Conservation (phyloP, 805 yeast genomes). For the Novakomyces olei region DNA sequence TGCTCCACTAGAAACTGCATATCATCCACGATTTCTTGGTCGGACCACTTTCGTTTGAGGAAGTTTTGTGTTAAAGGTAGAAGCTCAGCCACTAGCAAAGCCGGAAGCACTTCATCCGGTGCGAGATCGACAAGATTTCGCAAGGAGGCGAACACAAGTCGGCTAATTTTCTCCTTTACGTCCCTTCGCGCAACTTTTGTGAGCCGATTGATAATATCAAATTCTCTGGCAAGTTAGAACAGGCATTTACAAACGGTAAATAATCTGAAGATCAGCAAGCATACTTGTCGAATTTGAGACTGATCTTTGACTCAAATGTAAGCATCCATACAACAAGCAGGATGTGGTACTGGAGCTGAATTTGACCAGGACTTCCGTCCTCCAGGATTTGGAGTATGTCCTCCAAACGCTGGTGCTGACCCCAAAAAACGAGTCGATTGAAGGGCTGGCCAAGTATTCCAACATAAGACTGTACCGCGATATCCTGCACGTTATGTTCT, state of each 20-base stretch:
- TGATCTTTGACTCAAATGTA: slow-evolving; percentile 42
- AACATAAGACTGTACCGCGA: slow-evolving; percentile 43
- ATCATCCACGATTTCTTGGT: slow-evolving; percentile 68
- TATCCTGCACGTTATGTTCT: slow-evolving; percentile 31
- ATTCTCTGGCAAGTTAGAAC: no score
- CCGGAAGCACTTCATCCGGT: slow-evolving; percentile 29
- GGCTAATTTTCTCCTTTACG: slow-evolving; percentile 75
- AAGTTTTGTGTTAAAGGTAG: slow-evolving; percentile 43
- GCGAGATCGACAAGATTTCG: slow-evolving; percentile 16
- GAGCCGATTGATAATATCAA: slow-evolving; percentile 26
- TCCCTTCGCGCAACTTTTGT: slow-evolving; percentile 48
- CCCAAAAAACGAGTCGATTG: slow-evolving; percentile 33
- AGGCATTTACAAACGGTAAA: no score
- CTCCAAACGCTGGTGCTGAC: slow-evolving; percentile 25
- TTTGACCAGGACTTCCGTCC: no score
- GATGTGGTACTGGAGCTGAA: slow-evolving; percentile 68
- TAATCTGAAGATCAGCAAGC: no score
- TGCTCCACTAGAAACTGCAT: slow-evolving; percentile 33
- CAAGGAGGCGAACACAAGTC: slow-evolving; percentile 39
- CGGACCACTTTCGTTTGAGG: slow-evolving; percentile 79
- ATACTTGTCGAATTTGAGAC: slow-evolving; percentile 24
- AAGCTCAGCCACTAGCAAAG: slow-evolving; percentile 54
- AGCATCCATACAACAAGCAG: slow-evolving; percentile 67
- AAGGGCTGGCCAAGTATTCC: slow-evolving; percentile 33
- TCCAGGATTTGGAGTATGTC: slow-evolving; percentile 23